Evolutionary conservation across 2,329 filamentous ascomycete species (phyloP).

Genomic region (Tolypocladium ophioglossoides): DNA sequence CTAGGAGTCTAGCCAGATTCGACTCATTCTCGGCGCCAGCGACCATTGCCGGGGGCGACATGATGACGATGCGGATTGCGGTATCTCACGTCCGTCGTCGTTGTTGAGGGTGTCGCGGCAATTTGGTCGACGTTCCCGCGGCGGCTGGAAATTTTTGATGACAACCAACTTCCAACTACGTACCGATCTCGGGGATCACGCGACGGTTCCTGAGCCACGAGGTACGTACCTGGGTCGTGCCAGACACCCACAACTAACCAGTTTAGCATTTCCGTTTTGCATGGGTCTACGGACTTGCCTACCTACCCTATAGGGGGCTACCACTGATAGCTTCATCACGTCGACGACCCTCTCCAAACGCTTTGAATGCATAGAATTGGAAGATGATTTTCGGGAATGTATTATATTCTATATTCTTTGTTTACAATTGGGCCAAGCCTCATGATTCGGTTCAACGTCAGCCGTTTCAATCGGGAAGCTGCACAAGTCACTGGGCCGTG

Average conservation of each 20-base stretch:
- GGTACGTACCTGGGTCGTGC: no score
- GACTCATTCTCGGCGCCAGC: conserved; percentile 65
- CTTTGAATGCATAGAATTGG: background rate
- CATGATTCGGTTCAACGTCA: background rate
- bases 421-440: background rate
- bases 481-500: no score
- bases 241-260: no score
- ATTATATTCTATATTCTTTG: background rate
- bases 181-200: conserved; percentile 8
- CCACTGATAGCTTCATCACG: background rate
- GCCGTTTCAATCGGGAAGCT: background rate
- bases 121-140: background rate
- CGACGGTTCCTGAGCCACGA: background rate
- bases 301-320: background rate
- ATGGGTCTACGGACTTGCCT: no score
- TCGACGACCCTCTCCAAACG: background rate
- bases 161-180: background rate
- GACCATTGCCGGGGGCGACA: conserved; percentile 48
- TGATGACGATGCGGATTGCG: conserved; percentile 19
- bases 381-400: no score
- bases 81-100: conserved; percentile 1
- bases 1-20: conserved; percentile 74
- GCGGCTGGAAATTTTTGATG: conserved; percentile 8
- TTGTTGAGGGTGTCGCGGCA: conserved; percentile 1
- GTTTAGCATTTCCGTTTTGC: no score